Conservation (phyloP, 306 rosid genomes). For the Hippophae rhamnoides region DNA sequence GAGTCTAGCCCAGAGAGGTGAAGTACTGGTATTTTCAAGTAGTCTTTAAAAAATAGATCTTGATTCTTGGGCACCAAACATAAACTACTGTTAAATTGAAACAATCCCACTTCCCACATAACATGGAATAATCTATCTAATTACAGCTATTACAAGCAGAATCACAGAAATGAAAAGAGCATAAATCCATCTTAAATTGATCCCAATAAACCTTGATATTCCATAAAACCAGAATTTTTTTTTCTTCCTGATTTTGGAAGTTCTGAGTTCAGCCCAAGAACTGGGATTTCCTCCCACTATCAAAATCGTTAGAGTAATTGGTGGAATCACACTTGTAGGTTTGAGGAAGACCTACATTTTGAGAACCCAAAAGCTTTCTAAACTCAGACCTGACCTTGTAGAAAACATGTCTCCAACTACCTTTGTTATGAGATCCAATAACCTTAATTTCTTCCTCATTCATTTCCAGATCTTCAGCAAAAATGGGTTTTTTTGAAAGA, state of each 20-base stretch:
- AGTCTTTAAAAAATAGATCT: not conserved
- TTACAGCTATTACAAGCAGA: not conserved
- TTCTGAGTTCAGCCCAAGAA: not conserved
- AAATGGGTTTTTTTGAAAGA: conserved; percentile 55
- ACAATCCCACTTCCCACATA: not conserved
- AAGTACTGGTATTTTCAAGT: too few species aligned
- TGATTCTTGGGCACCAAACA: not conserved
- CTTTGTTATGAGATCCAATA: conserved; percentile 50
- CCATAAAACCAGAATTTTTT: not conserved
- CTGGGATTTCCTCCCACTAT: conserved; percentile 5
- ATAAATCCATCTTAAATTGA: too few species aligned
- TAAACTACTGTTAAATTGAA: not conserved
- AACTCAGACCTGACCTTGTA: conserved; percentile 62
- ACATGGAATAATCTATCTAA: conserved; percentile 8
- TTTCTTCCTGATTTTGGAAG: not conserved
- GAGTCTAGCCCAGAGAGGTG: too few species aligned
- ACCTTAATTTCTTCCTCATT: conserved; percentile 62
- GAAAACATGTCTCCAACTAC: conserved; percentile 64
- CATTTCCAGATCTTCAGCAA: conserved; percentile 78
- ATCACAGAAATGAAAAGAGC: not conserved
- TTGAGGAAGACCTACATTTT: conserved; percentile 57
- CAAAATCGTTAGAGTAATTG: conserved; percentile 30
- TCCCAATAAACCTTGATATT: not conserved
- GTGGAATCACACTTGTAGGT: conserved; percentile 42
- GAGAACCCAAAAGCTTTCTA: conserved; percentile 37